These are phyloP conservation scores for Septoria linicola DNA, from an alignment of 2,329 filamentous ascomycete species.

Conservation along the genomic window DNA sequence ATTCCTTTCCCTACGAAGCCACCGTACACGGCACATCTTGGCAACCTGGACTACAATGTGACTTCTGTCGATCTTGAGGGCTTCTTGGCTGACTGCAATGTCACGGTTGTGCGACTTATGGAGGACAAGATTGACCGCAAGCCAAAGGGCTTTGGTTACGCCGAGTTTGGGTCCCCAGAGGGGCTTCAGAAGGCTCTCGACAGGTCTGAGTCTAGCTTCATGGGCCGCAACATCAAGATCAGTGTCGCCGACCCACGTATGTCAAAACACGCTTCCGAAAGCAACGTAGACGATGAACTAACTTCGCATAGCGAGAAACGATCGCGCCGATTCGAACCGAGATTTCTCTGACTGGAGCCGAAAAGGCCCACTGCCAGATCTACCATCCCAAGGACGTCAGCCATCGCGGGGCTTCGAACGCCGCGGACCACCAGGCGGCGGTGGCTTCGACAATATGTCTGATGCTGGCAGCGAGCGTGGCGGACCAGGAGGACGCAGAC, in stretches of 20 bases:
- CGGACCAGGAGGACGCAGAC: slow-evolving; percentile 57
- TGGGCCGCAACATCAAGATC: slow-evolving; percentile 85
- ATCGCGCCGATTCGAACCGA: slow-evolving; percentile 67
- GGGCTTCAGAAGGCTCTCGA: slow-evolving; percentile 88
- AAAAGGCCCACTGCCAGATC: slow-evolving; percentile 80
- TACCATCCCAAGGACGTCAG: slow-evolving; percentile 53
- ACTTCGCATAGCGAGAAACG: slow-evolving; percentile 39
- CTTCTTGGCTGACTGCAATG: slow-evolving; percentile 80
- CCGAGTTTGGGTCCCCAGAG: slow-evolving; percentile 84
- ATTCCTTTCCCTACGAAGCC: slow-evolving; percentile 87
- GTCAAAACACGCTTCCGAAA: slow-evolving; percentile 43
- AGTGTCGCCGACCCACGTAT: slow-evolving; percentile 97
- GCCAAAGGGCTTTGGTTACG: slow-evolving; percentile 97
- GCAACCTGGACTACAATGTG: slow-evolving; percentile 94
- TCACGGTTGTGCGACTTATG: slow-evolving; percentile 90
- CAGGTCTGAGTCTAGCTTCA: slow-evolving; percentile 77
- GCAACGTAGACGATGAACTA: slow-evolving; percentile 10
- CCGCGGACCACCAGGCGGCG: slow-evolving; percentile 16
- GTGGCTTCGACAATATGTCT: slow-evolving; percentile 44
- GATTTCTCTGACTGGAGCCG: slow-evolving; percentile 90
- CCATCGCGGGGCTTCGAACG: slow-evolving; percentile 48
- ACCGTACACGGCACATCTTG: slow-evolving; percentile 91
- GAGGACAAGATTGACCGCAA: slow-evolving; percentile 92
- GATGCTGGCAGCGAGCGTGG: slow-evolving; percentile 55
- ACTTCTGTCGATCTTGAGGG: slow-evolving; percentile 78